These are phyloP conservation scores for Coemansia sp. DNA, from an alignment of 192 early-diverging fungal genomes.

Conservation along the genomic window DNA sequence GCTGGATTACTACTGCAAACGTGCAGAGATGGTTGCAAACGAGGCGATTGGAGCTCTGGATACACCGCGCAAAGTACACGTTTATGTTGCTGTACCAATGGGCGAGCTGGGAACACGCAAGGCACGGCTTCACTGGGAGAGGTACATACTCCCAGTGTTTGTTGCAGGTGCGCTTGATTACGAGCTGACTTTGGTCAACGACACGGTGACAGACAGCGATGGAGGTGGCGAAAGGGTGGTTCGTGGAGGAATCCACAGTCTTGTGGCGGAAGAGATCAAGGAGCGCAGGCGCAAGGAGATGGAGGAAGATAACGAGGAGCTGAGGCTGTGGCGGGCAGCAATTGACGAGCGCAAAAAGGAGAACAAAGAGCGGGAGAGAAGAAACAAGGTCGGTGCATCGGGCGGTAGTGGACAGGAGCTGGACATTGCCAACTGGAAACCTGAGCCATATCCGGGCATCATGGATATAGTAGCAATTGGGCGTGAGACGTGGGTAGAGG, in stretches of 20 bases:
- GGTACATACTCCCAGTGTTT: conserved; percentile 54
- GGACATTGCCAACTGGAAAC: conserved; percentile 34
- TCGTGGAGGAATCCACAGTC: conserved; percentile 41
- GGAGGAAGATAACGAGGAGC: conserved; percentile 35
- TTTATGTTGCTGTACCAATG: conserved; percentile 48
- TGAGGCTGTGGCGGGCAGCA: conserved; percentile 41
- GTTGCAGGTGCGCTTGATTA: conserved; percentile 54
- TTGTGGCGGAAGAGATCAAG: conserved; percentile 45
- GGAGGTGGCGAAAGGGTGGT: conserved; percentile 28
- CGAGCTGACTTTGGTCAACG: conserved; percentile 53
- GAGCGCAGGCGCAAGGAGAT: conserved; percentile 45
- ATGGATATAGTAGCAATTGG: conserved; percentile 54
- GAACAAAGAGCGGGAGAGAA: conserved; percentile 28
- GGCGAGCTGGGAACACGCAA: conserved; percentile 53
- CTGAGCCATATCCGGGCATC: conserved; percentile 38
- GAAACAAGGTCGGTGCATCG: conserved; percentile 23
- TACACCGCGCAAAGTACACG: conserved; percentile 44
- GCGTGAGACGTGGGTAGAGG: conserved; percentile 51
- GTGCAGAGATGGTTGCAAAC: conserved; percentile 29
- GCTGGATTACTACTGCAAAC: conserved; percentile 39
- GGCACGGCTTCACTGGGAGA: conserved; percentile 51
- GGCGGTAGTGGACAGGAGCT: conserved; percentile 28
- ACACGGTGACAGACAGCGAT: conserved; percentile 28
- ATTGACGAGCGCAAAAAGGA: conserved; percentile 42
- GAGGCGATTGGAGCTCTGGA: conserved; percentile 44